These are phyloP conservation scores for Arachis stenosperma DNA, from an alignment of 306 rosid genomes.

Conservation along the genomic window DNA sequence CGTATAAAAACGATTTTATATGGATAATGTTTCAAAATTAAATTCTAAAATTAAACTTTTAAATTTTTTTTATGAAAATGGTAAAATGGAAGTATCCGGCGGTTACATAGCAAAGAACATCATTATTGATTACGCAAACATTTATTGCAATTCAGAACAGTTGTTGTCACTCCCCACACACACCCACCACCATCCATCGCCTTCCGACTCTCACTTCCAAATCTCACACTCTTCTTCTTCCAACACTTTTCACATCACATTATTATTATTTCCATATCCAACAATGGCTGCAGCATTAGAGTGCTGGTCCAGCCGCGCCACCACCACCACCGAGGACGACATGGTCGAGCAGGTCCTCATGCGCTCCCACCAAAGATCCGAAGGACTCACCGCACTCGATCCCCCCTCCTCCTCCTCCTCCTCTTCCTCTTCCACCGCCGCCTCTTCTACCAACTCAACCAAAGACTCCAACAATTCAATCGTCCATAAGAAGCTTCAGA, in stretches of 20 bases:
- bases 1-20: no score
- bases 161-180: not conserved
- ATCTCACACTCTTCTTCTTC: not conserved
- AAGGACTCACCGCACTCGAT: slow-evolving; percentile 33
- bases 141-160: not conserved
- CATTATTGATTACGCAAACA: not conserved
- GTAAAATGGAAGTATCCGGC: slow-evolving; percentile 22
- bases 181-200: not conserved
- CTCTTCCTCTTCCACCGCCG: slow-evolving; percentile 37
- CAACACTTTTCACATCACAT: not conserved
- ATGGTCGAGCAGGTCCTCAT: slow-evolving; percentile 79
- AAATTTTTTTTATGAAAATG: not conserved
- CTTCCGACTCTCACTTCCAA: not conserved
- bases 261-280: not conserved
- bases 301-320: slow-evolving; percentile 78
- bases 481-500: slow-evolving; percentile 79
- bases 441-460: slow-evolving; percentile 16
- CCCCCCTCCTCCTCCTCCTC: slow-evolving; percentile 39
- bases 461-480: slow-evolving; percentile 41
- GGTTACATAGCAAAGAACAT: slow-evolving; percentile 24
- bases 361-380: slow-evolving; percentile 77
- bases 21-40: no score
- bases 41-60: no score
- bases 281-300: slow-evolving; percentile 82
- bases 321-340: slow-evolving; percentile 56